phyloP scores from a whole-genome alignment of 164 flowering plant species.

The Vitis rupestris region DNA sequence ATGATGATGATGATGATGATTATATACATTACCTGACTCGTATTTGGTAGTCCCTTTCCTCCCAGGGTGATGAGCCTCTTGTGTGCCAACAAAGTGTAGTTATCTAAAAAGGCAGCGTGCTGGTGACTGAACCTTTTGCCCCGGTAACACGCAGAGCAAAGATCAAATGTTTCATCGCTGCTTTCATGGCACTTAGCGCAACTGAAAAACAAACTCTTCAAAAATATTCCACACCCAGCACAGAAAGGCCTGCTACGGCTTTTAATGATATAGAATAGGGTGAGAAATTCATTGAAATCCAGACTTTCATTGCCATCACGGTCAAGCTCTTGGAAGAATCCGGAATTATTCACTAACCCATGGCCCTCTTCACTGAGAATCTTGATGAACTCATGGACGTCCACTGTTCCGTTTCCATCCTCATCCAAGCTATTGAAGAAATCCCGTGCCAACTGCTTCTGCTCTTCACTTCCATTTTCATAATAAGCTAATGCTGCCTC shows the following conservation, averaged over 20 bases:
- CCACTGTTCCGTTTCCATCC: constrained; percentile 7
- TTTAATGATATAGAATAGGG: constrained; percentile 3
- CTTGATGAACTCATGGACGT: background rate
- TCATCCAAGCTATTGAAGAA: constrained; percentile 2
- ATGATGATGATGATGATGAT: too few species aligned
- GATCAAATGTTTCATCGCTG: background rate
- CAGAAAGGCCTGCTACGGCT: background rate
- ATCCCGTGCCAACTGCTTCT: background rate
- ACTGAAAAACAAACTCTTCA: constrained; percentile 1
- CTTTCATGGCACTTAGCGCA: constrained; percentile 3
- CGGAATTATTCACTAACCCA: too few species aligned
- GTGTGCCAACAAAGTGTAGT: background rate
- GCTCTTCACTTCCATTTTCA: background rate
- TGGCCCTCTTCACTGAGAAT: background rate
- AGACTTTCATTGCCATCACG: background rate
- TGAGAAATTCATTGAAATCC: constrained; percentile 8
- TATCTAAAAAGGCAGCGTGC: background rate
- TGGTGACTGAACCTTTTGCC: background rate
- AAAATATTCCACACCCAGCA: background rate
- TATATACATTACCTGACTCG: too few species aligned
- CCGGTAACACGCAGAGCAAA: constrained; percentile 1
- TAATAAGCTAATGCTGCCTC: constrained; percentile 8
- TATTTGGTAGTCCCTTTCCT: too few species aligned
- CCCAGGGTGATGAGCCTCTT: background rate
- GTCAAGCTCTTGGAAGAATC: background rate